Conservation (phyloP, 805 yeast genomes). For the Yarrowia porcina region DNA sequence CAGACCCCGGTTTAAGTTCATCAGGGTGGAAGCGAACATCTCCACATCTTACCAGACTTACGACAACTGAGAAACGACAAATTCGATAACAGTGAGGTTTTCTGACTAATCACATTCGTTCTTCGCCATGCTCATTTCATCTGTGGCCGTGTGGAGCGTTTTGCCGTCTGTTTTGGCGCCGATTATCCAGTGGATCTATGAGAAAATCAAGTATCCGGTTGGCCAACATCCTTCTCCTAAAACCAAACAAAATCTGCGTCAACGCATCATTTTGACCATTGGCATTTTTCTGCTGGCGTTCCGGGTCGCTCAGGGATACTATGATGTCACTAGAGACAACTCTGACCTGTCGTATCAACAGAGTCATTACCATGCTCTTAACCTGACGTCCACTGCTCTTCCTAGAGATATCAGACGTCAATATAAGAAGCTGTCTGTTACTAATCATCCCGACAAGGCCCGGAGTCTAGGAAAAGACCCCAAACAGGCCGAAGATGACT, state of each 20-base stretch:
- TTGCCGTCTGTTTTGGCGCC: conserved; percentile 25
- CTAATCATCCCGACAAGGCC: conserved; percentile 40
- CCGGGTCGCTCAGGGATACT: conserved; percentile 30
- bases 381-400: conserved; percentile 30
- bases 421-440: conserved; percentile 33
- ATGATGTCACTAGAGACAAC: conserved; percentile 27
- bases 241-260: conserved; percentile 21
- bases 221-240: conserved; percentile 4
- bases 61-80: too few relatives aligned
- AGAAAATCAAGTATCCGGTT: conserved; percentile 25
- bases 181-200: conserved; percentile 30
- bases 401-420: conserved; percentile 29
- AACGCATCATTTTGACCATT: conserved; percentile 29
- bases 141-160: conserved; percentile 16
- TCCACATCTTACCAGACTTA: too few relatives aligned
- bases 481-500: conserved; percentile 29
- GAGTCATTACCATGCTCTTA: conserved; percentile 32
- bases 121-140: conserved; percentile 14
- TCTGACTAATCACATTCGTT: too few relatives aligned
- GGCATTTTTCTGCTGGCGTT: conserved; percentile 30
- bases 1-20: neutral
- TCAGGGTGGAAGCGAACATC: too few relatives aligned
- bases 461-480: conserved; percentile 28
- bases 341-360: conserved; percentile 15
- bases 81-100: too few relatives aligned